phyloP scores from a whole-genome alignment of 331 rosid species.

The Pyracantha coccinea region DNA sequence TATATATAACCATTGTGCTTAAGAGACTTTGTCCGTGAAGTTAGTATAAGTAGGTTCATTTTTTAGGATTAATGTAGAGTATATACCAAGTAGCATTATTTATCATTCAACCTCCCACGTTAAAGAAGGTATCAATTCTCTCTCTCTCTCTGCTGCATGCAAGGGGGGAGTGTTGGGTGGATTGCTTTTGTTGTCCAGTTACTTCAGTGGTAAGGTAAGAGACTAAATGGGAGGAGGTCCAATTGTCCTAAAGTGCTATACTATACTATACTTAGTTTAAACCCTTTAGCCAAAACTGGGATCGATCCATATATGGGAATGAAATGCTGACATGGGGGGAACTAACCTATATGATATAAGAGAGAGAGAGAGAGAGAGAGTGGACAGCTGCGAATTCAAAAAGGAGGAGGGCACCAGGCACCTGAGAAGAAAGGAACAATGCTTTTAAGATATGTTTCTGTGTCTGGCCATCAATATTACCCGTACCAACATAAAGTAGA shows the following conservation, averaged over 20 bases:
- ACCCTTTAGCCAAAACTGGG: constrained; percentile 30
- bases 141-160: not conserved
- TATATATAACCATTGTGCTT: not conserved
- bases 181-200: constrained; percentile 18
- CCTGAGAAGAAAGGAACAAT: constrained; percentile 43
- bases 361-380: no score
- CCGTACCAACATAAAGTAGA: constrained; percentile 2
- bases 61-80: not conserved
- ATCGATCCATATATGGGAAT: constrained; percentile 25
- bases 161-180: not conserved
- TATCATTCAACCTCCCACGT: not conserved
- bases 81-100: not conserved
- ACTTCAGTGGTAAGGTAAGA: constrained; percentile 36
- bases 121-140: not conserved
- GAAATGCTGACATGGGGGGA: constrained; percentile 18
- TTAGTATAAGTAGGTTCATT: not conserved
- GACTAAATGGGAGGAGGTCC: constrained; percentile 15
- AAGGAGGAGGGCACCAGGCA: constrained; percentile 21
- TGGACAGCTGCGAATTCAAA: constrained; percentile 16
- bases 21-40: not conserved
- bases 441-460: constrained; percentile 32
- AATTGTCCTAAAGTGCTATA: not conserved
- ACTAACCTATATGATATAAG: no score
- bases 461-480: not conserved
- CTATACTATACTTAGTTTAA: not conserved